Percentiles rank a stretch among this genome's conserved stretches.
Conservation (phyloP, 768 basidiomycete species). For the Agrocybe chaxingu region DNA sequence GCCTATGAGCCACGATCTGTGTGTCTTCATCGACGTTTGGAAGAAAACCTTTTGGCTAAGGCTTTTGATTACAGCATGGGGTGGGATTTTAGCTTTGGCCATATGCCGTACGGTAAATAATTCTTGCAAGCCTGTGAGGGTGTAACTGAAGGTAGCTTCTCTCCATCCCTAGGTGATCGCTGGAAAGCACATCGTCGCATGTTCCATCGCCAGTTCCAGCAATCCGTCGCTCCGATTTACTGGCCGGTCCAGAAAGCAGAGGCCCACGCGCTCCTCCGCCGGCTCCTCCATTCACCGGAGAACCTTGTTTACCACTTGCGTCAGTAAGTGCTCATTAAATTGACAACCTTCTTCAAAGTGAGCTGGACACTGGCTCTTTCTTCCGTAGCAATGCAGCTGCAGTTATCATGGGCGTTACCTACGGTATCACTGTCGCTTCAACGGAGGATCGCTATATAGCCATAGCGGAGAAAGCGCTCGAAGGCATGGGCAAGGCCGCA, state of each 20-base stretch:
- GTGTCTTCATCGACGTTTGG: slow-evolving; percentile 9
- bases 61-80: slow-evolving; percentile 22
- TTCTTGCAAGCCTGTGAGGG: neutral
- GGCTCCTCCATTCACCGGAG: slow-evolving; percentile 38
- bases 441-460: slow-evolving; percentile 44
- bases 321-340: slow-evolving; percentile 31
- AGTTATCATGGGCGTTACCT: slow-evolving; percentile 51
- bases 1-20: slow-evolving; percentile 51
- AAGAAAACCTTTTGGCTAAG: neutral
- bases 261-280: slow-evolving; percentile 41
- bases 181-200: slow-evolving; percentile 52
- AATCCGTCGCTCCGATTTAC: slow-evolving; percentile 35
- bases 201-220: slow-evolving; percentile 51
- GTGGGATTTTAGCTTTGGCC: slow-evolving; percentile 52
- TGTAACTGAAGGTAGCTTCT: neutral
- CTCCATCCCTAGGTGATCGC: slow-evolving; percentile 35
- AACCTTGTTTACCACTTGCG: slow-evolving; percentile 46
- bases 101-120: slow-evolving; percentile 44
- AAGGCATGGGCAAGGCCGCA: slow-evolving; percentile 47
- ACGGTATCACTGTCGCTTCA: slow-evolving; percentile 44
- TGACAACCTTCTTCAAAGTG: neutral
- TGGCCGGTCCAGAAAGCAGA: slow-evolving; percentile 45
- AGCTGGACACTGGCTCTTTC: neutral
- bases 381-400: slow-evolving; percentile 42
- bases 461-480: slow-evolving; percentile 49